Base-by-base conservation (phyloP, 441 rosid genomes). In the Eruca vesicaria region DNA sequence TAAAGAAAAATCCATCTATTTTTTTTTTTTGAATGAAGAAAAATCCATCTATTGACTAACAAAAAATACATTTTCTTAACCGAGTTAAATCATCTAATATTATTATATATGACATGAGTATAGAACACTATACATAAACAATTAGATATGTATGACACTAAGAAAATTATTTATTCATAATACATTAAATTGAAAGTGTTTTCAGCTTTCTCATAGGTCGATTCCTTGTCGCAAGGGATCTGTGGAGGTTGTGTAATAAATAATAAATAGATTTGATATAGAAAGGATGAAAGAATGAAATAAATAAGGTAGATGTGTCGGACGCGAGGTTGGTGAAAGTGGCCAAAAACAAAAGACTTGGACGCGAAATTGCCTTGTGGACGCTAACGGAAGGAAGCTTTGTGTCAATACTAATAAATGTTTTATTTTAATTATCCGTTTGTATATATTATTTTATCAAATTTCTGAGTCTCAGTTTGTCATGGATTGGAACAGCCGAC, bases 271-370 rank as follows among this genome's bases (percentile, higher is more conserved):
- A 50, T 50, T 16, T 23, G 52, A 45, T 33, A 64, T 14, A 57
- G 63, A 56, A 33, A 77, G 62, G 70, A 72, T 72, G 73, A 72
- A 61, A 23, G 38, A 62, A 72, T 72, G 73, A 72, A 72, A 67
- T 78, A 67, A 78, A 68, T 68, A 78, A 68, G 81, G 81, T 78
- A 73, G 81, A 66, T 78, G 81, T 52, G 81, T 78, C 59, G 78
- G 77, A 78, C 73, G 69, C 38, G 45, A 67, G 50, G 81, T 78
- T 78, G 81, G 81, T 78, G 81, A 72, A 78, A 72, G 64, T 68
- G 52, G 81, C 81, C 81, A 72, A 67, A 77, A 60, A 50, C 4
- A 38, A 77, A 71, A 77, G 60, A 38, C 74, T 72, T 72, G 61
- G 74, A 72, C 77, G 60, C 69, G 28, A 72, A 64, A 18, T 76